Base-by-base conservation (phyloP, 192 early-diverging fungal species). In the Mortierella hygrophila region DNA sequence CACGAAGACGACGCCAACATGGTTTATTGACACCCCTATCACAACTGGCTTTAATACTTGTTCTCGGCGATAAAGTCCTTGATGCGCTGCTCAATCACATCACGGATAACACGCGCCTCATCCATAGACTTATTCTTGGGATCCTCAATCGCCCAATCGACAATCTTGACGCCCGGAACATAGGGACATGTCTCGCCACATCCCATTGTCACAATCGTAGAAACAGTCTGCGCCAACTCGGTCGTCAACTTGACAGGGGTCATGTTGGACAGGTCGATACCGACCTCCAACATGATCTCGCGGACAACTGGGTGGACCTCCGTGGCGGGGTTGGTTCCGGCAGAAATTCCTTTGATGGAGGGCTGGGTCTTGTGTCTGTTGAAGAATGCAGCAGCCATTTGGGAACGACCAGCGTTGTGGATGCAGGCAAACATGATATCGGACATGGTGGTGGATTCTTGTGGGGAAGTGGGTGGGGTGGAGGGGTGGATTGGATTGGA, bases 341-440 rank as follows among this genome's bases (percentile, higher is more conserved):
- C 77, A 71, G 77, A 78, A 20, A 78, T 71, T 2, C 77, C 77
- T 37, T 57, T 70, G 21, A 78, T 49, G 52, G 68, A 20, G 16
- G 70, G 69, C 1, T 60, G 44, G n/a, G 77, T 78, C 16, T 35
- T 78, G 52, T 78, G 77, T 23, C 70, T 72, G 77, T 78, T 78
- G 77, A 78, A 78, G 47, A 78, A 78, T 9, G 69, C 77, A 11
- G 77, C 77, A 0, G 77, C 77, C 77, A 78, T 78, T 40, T 78
- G 77, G 4, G 77, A 78, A 3, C 77, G 37, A n/a, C 77, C 77
- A 0, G 77, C 77, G 69, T 78, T 78, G 32, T 78, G 77, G 23
- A 78, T 47, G 40, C 77, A 78, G 0, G 77, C 77, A 41, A 78
- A 78, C 77, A 78, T 78, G 38, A 78, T 78, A 52, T 78, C 77